Evolutionary conservation across 176 grass and related monocot genomes (phyloP).

Genomic region (Juncus effusus): DNA sequence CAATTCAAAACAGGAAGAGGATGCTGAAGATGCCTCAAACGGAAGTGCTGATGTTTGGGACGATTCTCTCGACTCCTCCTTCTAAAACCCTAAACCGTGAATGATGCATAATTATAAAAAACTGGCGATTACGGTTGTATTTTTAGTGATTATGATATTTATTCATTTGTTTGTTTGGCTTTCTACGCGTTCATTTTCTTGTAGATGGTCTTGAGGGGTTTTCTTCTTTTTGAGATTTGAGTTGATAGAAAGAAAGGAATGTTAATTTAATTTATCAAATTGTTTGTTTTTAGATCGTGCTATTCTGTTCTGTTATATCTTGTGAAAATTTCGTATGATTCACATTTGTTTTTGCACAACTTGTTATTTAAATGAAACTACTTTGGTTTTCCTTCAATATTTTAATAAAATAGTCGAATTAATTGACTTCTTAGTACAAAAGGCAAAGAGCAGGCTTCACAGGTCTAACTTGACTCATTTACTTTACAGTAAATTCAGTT

Average conservation of each 20-base stretch:
- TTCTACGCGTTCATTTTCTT: no score
- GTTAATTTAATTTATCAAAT: neutral
- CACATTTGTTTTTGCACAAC: no score
- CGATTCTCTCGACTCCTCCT: constrained; percentile 89
- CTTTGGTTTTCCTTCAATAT: neutral
- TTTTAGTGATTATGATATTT: no score
- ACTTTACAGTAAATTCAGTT: no score
- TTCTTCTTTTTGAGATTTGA: neutral
- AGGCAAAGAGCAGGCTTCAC: neutral
- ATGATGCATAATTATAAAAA: no score
- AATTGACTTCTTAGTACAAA: neutral
- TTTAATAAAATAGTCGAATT: neutral
- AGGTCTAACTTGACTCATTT: no score
- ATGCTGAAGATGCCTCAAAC: constrained; percentile 97
- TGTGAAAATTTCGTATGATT: no score
- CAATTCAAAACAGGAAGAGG: constrained; percentile 44
- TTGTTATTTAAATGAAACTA: neutral
- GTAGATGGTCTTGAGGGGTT: neutral
- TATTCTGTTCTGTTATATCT: no score
- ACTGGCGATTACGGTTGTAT: no score
- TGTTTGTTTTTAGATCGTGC: neutral
- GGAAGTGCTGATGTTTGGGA: constrained; percentile 97
- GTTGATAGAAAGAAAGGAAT: neutral
- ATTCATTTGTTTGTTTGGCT: no score
- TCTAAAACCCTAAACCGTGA: constrained; percentile 26